Conservation (phyloP, 371 early-diverging fungal species). For the Syncephalastrum sp. region DNA sequence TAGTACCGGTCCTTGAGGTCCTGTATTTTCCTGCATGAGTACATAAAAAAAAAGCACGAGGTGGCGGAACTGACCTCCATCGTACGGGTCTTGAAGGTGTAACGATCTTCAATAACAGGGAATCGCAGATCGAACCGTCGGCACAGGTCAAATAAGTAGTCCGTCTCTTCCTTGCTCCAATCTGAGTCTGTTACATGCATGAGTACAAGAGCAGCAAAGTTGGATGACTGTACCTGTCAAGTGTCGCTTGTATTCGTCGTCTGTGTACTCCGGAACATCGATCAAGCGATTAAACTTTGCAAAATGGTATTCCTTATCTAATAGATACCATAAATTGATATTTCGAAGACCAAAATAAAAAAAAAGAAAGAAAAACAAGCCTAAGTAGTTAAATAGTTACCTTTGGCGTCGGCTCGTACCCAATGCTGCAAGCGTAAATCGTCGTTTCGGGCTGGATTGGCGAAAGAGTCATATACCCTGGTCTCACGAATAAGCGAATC, state of each 20-base stretch:
- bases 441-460: constrained; percentile 78
- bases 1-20: constrained; percentile 87
- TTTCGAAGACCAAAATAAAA: too few relatives aligned
- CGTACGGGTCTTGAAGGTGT: constrained; percentile 46
- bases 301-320: constrained; percentile 56
- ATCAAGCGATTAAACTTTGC: constrained; percentile 66
- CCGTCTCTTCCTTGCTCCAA: constrained; percentile 89
- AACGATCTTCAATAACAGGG: constrained; percentile 83
- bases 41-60: not conserved
- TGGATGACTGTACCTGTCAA: constrained; percentile 34
- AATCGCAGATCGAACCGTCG: constrained; percentile 79
- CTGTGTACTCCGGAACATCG: constrained; percentile 61
- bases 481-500: constrained; percentile 1
- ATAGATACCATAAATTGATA: not conserved
- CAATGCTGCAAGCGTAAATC: constrained; percentile 74
- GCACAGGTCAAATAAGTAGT: constrained; percentile 78
- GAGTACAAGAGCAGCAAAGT: too few relatives aligned
- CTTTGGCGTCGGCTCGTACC: constrained; percentile 54
- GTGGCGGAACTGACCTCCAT: constrained; percentile 29
- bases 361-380: not conserved
- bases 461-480: constrained; percentile 75
- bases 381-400: constrained; percentile 7
- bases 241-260: constrained; percentile 70
- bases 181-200: constrained; percentile 47
- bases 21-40: constrained; percentile 24